A percentile compares a stretch with the other conserved stretches of the same genome.
Conservation (phyloP, 352 stramenopile species). For the Pythium diclinum region DNA sequence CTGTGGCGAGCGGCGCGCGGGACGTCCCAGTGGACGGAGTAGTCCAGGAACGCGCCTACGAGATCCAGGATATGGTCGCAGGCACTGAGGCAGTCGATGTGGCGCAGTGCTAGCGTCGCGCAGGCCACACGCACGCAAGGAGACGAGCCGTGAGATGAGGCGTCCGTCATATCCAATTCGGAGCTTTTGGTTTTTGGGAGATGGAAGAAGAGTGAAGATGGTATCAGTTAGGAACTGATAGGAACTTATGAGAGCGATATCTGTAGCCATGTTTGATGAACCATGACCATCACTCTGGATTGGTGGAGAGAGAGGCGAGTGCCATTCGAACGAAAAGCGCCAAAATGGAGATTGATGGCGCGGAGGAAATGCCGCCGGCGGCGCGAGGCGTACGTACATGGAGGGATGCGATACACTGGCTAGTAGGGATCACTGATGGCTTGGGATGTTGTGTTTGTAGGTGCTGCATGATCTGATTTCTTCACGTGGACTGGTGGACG, state of each 20-base stretch:
- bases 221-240: background rate
- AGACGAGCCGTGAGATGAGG: background rate
- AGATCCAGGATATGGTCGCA: slow-evolving; percentile 12
- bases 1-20: slow-evolving; percentile 14
- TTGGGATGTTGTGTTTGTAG: background rate
- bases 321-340: background rate
- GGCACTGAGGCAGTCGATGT: slow-evolving; percentile 4
- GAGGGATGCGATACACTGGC: background rate
- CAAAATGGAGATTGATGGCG: slow-evolving; percentile 1
- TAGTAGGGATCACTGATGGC: too few species aligned
- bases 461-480: background rate
- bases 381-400: background rate
- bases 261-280: background rate
- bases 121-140: background rate
- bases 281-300: background rate
- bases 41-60: slow-evolving; percentile 7
- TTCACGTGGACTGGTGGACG: background rate
- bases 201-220: background rate
- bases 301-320: too few species aligned
- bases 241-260: background rate
- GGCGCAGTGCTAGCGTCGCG: slow-evolving; percentile 12
- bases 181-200: background rate
- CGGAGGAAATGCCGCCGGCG: background rate
- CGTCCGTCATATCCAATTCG: background rate
- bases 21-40: slow-evolving; percentile 16